Evolutionary conservation across 345 rosid genomes (phyloP).

Genomic region (Physaria fendleri): DNA sequence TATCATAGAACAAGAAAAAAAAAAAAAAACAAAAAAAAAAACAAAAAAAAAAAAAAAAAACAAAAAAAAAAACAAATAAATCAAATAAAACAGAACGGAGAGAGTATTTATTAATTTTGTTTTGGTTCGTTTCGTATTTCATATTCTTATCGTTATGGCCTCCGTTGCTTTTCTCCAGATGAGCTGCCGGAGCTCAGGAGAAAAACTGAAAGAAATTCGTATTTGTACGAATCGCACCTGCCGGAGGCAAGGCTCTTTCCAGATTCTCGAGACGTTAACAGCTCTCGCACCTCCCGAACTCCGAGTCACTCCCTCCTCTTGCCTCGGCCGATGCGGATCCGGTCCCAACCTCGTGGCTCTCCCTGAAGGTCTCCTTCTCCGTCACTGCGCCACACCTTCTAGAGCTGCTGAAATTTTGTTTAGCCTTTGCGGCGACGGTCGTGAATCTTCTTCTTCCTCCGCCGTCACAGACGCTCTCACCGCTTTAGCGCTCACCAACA

Average conservation of each 20-base stretch:
- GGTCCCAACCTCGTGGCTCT: conserved; percentile 79
- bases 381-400: conserved; percentile 69
- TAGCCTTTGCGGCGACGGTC: conserved; percentile 19
- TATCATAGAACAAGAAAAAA: too few species aligned
- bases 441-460: conserved; percentile 32
- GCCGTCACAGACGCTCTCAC: conserved; percentile 34
- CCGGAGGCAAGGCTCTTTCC: conserved; percentile 70
- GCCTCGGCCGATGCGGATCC: conserved; percentile 81
- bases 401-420: conserved; percentile 52
- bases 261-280: conserved; percentile 51
- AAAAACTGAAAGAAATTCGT: conserved; percentile 45
- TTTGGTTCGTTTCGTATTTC: background rate
- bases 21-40: too few species aligned
- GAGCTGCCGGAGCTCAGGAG: conserved; percentile 27
- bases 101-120: background rate
- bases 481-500: conserved; percentile 59
- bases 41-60: too few species aligned
- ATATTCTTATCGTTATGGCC: conserved; percentile 22
- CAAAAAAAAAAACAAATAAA: too few species aligned
- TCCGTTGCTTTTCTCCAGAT: conserved; percentile 25
- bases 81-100: too few species aligned
- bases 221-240: conserved; percentile 86
- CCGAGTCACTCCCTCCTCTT: conserved; percentile 54
- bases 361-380: conserved; percentile 52
- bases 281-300: conserved; percentile 59